Evolutionary conservation across 805 yeast genomes (phyloP).

Genomic region (Candida pseudofarinosa): DNA sequence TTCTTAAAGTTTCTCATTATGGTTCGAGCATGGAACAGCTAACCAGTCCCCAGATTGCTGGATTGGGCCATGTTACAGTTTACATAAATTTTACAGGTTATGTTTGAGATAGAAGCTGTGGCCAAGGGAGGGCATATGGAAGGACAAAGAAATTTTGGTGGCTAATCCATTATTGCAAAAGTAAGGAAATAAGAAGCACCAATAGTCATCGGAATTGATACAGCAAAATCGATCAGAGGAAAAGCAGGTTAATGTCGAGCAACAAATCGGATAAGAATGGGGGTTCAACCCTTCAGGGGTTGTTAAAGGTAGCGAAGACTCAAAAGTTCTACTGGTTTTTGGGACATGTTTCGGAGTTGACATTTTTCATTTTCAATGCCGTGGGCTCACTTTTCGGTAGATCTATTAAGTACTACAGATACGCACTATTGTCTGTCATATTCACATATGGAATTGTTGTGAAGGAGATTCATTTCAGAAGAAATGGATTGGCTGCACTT

Average conservation of each 20-base stretch:
- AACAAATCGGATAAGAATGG: background rate
- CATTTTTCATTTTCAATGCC: conserved; percentile 36
- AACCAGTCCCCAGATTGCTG: background rate
- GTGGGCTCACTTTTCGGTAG: conserved; percentile 40
- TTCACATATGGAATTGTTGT: conserved; percentile 62
- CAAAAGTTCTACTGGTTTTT: conserved; percentile 71
- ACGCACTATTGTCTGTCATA: conserved; percentile 47
- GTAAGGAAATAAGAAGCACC: background rate
- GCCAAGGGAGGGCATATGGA: background rate
- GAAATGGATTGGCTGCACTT: conserved; percentile 14
- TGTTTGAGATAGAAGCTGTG: background rate
- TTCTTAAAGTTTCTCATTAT: background rate
- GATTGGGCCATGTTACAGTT: background rate
- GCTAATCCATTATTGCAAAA: background rate
- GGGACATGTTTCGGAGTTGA: conserved; percentile 52
- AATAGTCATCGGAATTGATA: too few species aligned
- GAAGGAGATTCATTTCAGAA: conserved; percentile 52
- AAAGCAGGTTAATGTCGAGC: background rate
- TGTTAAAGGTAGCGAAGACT: conserved; percentile 22
- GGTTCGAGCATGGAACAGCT: background rate
- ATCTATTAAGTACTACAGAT: conserved; percentile 22
- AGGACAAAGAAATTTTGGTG: background rate
- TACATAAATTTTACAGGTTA: background rate
- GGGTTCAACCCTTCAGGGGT: background rate
- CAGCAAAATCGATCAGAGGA: too few species aligned